Evolutionary conservation across 2,329 filamentous ascomycete genomes (phyloP), one percentile per base, ranked within the genome.

Genomic region (Penicillium sp.): DNA sequence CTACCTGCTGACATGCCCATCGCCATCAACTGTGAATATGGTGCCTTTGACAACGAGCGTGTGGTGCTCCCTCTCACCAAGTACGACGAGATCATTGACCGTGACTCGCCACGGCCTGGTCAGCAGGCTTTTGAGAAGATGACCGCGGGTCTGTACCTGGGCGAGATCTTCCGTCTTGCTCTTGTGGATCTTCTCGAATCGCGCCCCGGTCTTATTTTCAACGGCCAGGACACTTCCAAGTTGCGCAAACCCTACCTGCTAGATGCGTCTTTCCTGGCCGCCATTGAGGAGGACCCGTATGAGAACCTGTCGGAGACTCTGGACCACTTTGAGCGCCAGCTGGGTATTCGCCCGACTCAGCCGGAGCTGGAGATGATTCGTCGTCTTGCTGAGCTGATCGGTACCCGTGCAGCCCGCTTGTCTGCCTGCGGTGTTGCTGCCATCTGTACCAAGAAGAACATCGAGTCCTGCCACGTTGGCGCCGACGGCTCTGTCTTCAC

Each of bases 41-140:
- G 91, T 52, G 90, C 91, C 21, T 96, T 97, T 60, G 91, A 96
- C 68, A 95, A 95, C 66, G 87, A 94, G 68, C 85, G 91, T 72
- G 78, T 84, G 58, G 84, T 96, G 39, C 82, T 96, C 9, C 90
- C 90, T 9, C 79, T 82, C 39, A 95, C 90, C 17, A 79, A 79
- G 42, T 96, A 93, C 68, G 91, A 97, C 64, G 74, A 86, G 45
- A 81, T 84, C 53, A 87, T 97, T 59, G 91, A 97, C 73, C 83
- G 87, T 55, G 85, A 93, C 58, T 96, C 90, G 14, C 91, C 91
- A 23, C 85, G 90, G 17, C 91, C 91, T 3, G 90, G 89, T 35
- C 89, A 96, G 70, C 91, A 97, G 71, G 83, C 87, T 1, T 96
- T 96, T 54, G 91, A 97, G 73, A 96, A 97, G 75, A 96, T 96